Percentiles rank a stretch among this genome's conserved stretches.
Conservation (phyloP, 495 filamentous ascomycete genomes). For the Stereocaulon alpinum region DNA sequence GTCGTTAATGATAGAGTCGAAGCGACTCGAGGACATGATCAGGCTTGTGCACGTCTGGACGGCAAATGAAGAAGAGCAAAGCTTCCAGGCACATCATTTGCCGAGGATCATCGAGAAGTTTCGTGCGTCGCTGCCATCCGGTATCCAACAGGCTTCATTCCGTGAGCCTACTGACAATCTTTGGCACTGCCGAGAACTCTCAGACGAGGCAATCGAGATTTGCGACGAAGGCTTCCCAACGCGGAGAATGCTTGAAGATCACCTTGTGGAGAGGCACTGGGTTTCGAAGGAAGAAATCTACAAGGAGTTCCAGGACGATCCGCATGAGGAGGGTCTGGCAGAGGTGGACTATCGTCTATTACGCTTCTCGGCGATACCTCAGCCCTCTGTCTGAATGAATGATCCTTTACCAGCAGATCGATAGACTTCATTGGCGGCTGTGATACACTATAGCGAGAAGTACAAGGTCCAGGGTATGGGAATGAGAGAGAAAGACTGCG, state of each 20-base stretch:
- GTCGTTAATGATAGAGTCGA: too few species aligned
- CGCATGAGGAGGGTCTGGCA: not conserved
- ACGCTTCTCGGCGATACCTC: too few species aligned
- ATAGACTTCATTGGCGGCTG: too few species aligned
- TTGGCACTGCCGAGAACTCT: not conserved
- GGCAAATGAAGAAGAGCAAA: too few species aligned
- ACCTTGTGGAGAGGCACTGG: not conserved
- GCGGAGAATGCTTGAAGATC: not conserved
- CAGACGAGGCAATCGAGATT: not conserved
- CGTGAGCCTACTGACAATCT: not conserved
- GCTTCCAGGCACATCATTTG: not conserved
- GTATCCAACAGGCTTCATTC: not conserved
- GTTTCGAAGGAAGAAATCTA: not conserved
- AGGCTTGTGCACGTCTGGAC: not conserved
- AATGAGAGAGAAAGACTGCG: too few species aligned
- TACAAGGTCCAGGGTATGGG: too few species aligned
- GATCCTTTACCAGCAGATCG: too few species aligned
- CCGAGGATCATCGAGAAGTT: not conserved
- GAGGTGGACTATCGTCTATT: not conserved
- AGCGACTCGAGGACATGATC: too few species aligned
- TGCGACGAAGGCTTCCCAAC: not conserved
- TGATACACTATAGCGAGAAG: too few species aligned
- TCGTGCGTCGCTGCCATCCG: not conserved
- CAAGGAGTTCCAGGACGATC: not conserved
- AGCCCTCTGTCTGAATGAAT: too few species aligned